phyloP scores from a whole-genome alignment of 768 basidiomycete genomes.

The Crucibulum laeve region DNA sequence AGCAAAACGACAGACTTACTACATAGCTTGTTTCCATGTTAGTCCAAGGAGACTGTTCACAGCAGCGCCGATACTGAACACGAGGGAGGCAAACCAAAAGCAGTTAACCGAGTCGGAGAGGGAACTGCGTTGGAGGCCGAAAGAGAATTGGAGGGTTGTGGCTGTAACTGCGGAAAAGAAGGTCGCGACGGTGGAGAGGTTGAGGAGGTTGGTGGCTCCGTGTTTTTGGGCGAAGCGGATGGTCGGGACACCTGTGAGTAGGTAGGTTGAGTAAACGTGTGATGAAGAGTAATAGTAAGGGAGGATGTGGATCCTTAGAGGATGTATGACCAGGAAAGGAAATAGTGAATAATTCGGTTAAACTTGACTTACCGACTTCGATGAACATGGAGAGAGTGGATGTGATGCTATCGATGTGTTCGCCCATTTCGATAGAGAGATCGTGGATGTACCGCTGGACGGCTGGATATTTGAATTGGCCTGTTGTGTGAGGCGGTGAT shows the following conservation, averaged over 20 bases:
- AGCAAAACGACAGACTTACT: slow-evolving; percentile 41
- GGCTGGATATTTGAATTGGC: slow-evolving; percentile 67
- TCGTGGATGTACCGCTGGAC: slow-evolving; percentile 76
- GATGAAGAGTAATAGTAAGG: not conserved
- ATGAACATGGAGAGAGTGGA: slow-evolving; percentile 69
- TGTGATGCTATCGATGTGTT: slow-evolving; percentile 67
- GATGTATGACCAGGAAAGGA: too few relatives aligned
- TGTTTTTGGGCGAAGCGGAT: slow-evolving; percentile 77
- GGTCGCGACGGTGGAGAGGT: slow-evolving; percentile 72
- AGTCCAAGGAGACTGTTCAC: slow-evolving; percentile 75
- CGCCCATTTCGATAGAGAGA: slow-evolving; percentile 68
- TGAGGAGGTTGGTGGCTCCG: slow-evolving; percentile 63
- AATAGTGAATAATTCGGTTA: too few relatives aligned
- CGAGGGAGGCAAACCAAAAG: slow-evolving; percentile 73
- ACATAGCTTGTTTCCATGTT: slow-evolving; percentile 82
- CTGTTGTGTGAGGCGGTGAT: too few relatives aligned
- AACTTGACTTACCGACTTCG: slow-evolving; percentile 53
- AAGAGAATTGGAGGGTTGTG: slow-evolving; percentile 69
- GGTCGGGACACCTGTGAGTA: slow-evolving; percentile 59
- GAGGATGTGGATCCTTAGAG: too few relatives aligned
- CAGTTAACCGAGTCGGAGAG: slow-evolving; percentile 56
- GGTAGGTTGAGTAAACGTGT: not conserved
- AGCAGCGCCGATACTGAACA: slow-evolving; percentile 74
- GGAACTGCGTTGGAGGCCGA: slow-evolving; percentile 26
- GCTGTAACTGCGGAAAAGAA: slow-evolving; percentile 77